Percentiles rank a stretch among this genome's conserved stretches.
These are phyloP conservation scores for Amorphotheca resinae DNA, from an alignment of 495 filamentous ascomycete genomes.

Conservation along the genomic window DNA sequence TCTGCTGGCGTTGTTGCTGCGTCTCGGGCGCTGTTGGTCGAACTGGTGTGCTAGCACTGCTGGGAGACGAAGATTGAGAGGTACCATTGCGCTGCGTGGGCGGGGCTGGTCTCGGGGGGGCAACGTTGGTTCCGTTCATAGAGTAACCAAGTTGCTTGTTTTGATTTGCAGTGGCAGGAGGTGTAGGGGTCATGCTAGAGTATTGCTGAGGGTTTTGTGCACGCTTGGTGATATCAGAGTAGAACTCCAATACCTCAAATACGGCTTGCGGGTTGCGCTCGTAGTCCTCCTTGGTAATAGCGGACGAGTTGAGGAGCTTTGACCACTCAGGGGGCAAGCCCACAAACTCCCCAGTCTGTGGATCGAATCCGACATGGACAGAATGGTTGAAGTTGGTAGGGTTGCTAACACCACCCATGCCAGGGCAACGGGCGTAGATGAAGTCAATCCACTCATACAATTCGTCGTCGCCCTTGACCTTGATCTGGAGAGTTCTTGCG, in stretches of 20 bases:
- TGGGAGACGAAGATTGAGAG: conserved; percentile 18
- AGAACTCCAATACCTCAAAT: conserved; percentile 94
- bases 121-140: conserved; percentile 50
- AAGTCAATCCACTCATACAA: conserved; percentile 97
- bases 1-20: conserved; percentile 31
- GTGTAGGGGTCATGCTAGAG: conserved; percentile 55
- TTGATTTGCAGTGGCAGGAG: conserved; percentile 39
- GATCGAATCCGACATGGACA: conserved; percentile 95
- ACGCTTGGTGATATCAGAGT: conserved; percentile 85
- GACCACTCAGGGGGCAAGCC: conserved; percentile 95
- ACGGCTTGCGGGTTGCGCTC: conserved; percentile 97
- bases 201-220: conserved; percentile 70
- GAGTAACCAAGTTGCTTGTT: conserved; percentile 60
- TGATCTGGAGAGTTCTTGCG: conserved; percentile 69
- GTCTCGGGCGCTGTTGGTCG: conserved; percentile 31
- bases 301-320: conserved; percentile 83
- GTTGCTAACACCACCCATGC: conserved; percentile 96
- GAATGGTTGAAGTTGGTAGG: conserved; percentile 95
- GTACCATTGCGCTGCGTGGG: conserved; percentile 37
- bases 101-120: conserved; percentile 60
- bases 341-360: conserved; percentile 81
- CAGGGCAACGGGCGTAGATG: conserved; percentile 90
- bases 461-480: conserved; percentile 87
- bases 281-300: conserved; percentile 96
- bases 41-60: conserved; percentile 18